Base-by-base conservation (phyloP, 306 rosid genomes). In the Fragaria iinumae region DNA sequence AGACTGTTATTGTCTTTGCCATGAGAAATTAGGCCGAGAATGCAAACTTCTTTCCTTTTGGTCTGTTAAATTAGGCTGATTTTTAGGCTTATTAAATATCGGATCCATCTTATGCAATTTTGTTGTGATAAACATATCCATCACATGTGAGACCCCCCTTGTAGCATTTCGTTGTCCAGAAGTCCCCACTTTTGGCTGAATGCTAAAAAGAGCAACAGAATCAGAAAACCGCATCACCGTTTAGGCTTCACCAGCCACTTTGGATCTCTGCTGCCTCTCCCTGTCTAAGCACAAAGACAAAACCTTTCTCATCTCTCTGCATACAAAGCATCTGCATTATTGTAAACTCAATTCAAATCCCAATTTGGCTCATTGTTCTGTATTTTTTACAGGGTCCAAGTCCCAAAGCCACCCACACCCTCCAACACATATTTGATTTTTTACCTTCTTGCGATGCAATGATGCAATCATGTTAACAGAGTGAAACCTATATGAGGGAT, bases 341-440 rank as follows among this genome's bases (percentile, higher is more conserved):
- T 62, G 41, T 62, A 14, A 62, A 3, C n/a, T 23, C 39, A 27
- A 3, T 60, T 60, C 8, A 59, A 59, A 56, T 56, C 32, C 29
- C 18, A 3, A 10, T 34, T 18, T 50, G 65, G 12, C 36, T 29
- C 5, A 7, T n/a, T 53, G 14, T 52, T 4, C 11, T 71, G 63
- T 32, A 13, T 17, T 21, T 36, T n/a, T 21, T n/a, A 0, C 16
- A n/a, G 2, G 67, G 76, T 56, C 23, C 76, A 39, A 73, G 39
- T 73, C 67, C 76, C 67, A 73, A 55, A 72, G 48, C 48, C 59
- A 20, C 74, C 27, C 73, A 7, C 23, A 3, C 48, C 56, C 18
- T 32, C 12, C 41, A 11, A 23, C 38, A 3, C 39, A 12, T 43
- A 1, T 41, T 41, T 10, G 47, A 43, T 43, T 27, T 64, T 64